Evolutionary conservation across 176 grass and related monocot species (phyloP).

Genomic region (Thinopyrum elongatum): DNA sequence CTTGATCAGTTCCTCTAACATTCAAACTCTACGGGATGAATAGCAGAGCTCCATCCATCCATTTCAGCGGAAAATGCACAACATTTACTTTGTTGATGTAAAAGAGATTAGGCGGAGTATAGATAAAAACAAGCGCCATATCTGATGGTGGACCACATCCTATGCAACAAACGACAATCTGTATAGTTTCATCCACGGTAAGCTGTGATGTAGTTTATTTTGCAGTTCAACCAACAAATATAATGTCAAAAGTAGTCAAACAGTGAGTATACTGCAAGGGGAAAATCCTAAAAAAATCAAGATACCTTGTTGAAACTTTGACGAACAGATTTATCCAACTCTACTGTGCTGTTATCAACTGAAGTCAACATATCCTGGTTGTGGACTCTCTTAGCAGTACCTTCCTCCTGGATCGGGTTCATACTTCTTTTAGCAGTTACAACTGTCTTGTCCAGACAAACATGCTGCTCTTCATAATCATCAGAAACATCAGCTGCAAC

Average conservation of each 20-base stretch:
- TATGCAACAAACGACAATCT: constrained; percentile 21
- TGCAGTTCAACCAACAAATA: constrained; percentile 16
- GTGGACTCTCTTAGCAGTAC: constrained; percentile 48
- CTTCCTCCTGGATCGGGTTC: constrained; percentile 43
- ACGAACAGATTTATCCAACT: constrained; percentile 22
- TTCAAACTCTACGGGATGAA: not conserved
- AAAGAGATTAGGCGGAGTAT: not conserved
- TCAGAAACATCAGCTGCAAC: constrained; percentile 38
- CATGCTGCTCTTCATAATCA: constrained; percentile 30
- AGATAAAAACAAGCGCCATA: not conserved
- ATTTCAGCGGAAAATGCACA: not conserved
- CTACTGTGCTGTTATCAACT: constrained; percentile 10
- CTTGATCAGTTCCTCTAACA: not conserved
- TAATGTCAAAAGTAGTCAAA: constrained; percentile 30
- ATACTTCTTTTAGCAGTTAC: constrained; percentile 55
- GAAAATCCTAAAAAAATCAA: not conserved
- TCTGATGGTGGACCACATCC: not conserved
- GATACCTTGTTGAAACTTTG: constrained; percentile 31
- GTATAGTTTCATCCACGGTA: constrained; percentile 27
- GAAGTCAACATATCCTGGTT: constrained; percentile 37
- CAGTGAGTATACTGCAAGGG: not conserved
- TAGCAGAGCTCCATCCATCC: not conserved
- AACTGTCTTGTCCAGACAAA: constrained; percentile 34
- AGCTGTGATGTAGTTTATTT: constrained; percentile 21
- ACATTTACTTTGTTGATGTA: not conserved